Base-by-base conservation (phyloP, 2,329 filamentous ascomycete species). In the Colletotrichum spaethianum region DNA sequence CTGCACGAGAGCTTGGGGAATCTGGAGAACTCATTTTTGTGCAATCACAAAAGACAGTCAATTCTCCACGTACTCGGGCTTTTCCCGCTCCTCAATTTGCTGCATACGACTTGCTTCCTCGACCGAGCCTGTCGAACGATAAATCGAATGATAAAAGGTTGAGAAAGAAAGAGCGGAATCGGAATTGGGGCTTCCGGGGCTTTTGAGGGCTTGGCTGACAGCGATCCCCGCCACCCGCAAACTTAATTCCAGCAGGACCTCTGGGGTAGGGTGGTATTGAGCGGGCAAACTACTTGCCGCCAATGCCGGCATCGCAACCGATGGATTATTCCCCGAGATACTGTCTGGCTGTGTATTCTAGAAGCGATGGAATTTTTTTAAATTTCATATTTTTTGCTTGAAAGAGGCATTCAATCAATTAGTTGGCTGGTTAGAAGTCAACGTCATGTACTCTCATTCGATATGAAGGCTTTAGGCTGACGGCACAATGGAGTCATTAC, bases 21-120 rank as follows among this genome's bases (percentile, higher is more conserved):
- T 36, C 53, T 11, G 56, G 42, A 44, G 55, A 65, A 36, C 52
- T 63, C 68, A 71, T 71, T 44, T 53, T 48, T 23, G 31, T 31
- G 26, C 18, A 36, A 52, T 20, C 4, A n/a, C 3, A 48, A 36
- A 46, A 31, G 36, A 14, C 26, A 23, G 8, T 18, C 2, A 18
- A 36, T 2, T 36, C 9, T 36, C 31, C 42, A 36, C 42, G 28
- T 18, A 12, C 28, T 7, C 52, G 14, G 31, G 8, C 16, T 18
- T 20, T 9, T 61, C 48, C 42, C 28, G n/a, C 20, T 36, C 42
- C 48, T 61, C 28, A 14, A 33, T 11, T 26, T 36, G 28, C 12
- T 38, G 26, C 4, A 26, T 48, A 20, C 12, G 42, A 12, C 20
- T 14, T 61, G 28, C 28, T 61, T 14, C 31, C 8, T 26, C 16